Evolutionary conservation across 192 early-diverging fungal species (phyloP), one percentile per base, ranked within the genome.

Genomic region (Coemansia sp.): DNA sequence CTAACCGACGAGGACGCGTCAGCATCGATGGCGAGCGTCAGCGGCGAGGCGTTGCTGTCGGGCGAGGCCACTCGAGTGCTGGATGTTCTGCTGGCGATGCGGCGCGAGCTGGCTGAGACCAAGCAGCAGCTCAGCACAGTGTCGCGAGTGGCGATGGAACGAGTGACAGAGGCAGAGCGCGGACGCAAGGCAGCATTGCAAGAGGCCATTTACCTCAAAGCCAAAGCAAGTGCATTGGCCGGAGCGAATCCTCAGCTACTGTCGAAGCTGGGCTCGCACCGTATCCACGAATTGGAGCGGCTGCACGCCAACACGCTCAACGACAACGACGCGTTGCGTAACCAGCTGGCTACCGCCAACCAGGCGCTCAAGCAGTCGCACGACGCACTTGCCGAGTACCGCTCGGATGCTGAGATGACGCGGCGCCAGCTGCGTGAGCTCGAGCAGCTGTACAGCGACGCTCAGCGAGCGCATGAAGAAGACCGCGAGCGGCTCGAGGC

Each of bases 141-240:
- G 29, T 76, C 82, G 47, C 67, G 60, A 11, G 67, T 69, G 52
- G 77, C 78, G 10, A 70, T 80, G 29, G 82, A 81, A 69, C 76
- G 78, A 1, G 75, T 84, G 9, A 59, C 65, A 2, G 82, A 77
- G 58, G 82, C 82, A 19, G 82, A 84, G 72, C 73, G 78, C 29
- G 69, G 70, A 17, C 77, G 82, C 51, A 69, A 71, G 27, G 72
- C 73, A 1, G 82, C 82, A 14, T 50, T 84, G 63, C 82, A 84
- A 47, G 82, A 84, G 75, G 82, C 82, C 7, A 70, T 84, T n/a
- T 80, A 77, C 50, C 66, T 84, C 50, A 80, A 80, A 55, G 71
- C 77, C 62, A 80, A 80, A 58, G 72, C 73, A 9, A 73, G 74
- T 5, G 82, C 82, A 5, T 62, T 84, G 52, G 63, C 68, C 0